Conservation (phyloP, 345 rosid species). For the Eucalyptus marginata region DNA sequence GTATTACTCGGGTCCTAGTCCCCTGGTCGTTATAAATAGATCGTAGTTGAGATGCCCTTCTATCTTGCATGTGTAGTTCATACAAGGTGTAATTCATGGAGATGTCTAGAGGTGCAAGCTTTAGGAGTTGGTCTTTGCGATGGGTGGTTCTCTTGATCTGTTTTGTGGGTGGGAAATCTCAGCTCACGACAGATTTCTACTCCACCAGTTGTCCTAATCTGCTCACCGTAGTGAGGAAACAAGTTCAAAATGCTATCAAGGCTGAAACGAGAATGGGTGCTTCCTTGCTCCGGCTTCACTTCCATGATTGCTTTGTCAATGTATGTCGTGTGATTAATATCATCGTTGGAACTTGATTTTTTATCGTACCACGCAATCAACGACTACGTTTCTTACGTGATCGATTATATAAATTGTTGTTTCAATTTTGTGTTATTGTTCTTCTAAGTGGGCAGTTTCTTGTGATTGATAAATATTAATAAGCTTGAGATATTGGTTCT, state of each 20-base stretch:
- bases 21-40: background rate
- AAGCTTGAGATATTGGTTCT: background rate
- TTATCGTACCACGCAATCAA: background rate
- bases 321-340: slow-evolving; percentile 7
- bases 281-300: slow-evolving; percentile 53
- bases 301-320: slow-evolving; percentile 71
- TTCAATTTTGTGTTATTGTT: background rate
- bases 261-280: slow-evolving; percentile 64
- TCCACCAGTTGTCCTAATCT: slow-evolving; percentile 38
- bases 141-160: slow-evolving; percentile 8
- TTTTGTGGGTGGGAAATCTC: slow-evolving; percentile 23
- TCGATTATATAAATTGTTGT: background rate
- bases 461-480: background rate
- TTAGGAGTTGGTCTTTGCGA: background rate
- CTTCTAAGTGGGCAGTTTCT: background rate
- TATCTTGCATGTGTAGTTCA: background rate
- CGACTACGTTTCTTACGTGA: background rate
- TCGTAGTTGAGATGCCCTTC: background rate
- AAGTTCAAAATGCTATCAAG: slow-evolving; percentile 36
- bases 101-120: slow-evolving; percentile 4
- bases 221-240: slow-evolving; percentile 17
- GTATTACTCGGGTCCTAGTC: background rate
- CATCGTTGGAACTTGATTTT: background rate
- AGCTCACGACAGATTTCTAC: slow-evolving; percentile 34
- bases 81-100: background rate